A percentile compares a stretch with the other conserved stretches of the same genome.
Evolutionary conservation across 2,329 filamentous ascomycete genomes (phyloP).

Genomic region (Cladophialophora bantiana): DNA sequence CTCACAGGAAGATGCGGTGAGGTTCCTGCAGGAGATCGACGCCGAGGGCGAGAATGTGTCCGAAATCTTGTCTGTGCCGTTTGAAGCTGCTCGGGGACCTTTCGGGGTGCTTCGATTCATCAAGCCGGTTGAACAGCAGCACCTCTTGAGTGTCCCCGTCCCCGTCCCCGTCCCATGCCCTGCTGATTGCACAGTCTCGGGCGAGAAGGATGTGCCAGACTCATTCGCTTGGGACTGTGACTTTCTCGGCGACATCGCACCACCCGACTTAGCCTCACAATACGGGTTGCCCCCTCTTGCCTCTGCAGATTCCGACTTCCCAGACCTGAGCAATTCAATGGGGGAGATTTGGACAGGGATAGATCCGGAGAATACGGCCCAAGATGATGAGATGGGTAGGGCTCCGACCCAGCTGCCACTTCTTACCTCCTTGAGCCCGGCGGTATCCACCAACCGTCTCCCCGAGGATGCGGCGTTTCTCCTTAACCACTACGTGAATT

Average conservation of each 20-base stretch:
- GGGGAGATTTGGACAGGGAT: too few species aligned
- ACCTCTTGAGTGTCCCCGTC: too few species aligned
- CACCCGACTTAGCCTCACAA: too few species aligned
- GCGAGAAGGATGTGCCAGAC: too few species aligned
- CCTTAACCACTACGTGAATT: conserved; percentile 49
- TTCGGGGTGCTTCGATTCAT: conserved; percentile 28
- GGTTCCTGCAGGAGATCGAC: conserved; percentile 43
- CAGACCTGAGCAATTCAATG: too few species aligned
- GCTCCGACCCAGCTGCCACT: not conserved
- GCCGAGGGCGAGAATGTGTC: conserved; percentile 36
- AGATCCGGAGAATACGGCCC: too few species aligned
- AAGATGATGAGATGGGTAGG: not conserved
- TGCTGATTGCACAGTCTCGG: too few species aligned
- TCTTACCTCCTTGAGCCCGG: not conserved
- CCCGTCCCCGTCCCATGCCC: too few species aligned
- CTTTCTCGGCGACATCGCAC: too few species aligned
- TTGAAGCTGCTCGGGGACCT: conserved; percentile 22
- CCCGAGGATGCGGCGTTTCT: conserved; percentile 48
- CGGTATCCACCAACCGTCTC: not conserved
- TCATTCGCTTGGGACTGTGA: too few species aligned
- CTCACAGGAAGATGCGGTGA: conserved; percentile 36
- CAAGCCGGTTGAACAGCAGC: not conserved
- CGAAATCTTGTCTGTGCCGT: conserved; percentile 8
- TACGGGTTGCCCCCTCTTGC: too few species aligned
- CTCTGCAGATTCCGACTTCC: too few species aligned